Percentiles rank a stretch among this genome's conserved stretches.
These are phyloP conservation scores for Neospora caninum DNA, from an alignment of 169 alveolate genomes.

Conservation along the genomic window DNA sequence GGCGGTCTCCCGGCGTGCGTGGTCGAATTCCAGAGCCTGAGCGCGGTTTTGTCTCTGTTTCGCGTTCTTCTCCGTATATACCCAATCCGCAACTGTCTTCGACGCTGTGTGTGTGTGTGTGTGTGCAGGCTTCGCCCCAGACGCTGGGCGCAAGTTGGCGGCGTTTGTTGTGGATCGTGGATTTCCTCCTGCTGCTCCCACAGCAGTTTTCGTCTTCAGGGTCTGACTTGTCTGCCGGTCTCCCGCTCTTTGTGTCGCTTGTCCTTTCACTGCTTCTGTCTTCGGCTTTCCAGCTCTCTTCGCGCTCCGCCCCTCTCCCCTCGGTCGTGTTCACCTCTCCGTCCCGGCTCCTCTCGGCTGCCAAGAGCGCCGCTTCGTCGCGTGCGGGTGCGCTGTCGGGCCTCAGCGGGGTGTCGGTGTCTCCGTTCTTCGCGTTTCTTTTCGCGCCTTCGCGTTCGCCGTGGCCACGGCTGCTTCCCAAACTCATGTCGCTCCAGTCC, in stretches of 20 bases:
- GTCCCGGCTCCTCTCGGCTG: neutral
- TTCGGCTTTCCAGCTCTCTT: neutral
- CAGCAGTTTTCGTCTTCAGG: constrained; percentile 7
- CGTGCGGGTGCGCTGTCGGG: neutral
- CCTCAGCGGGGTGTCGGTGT: neutral
- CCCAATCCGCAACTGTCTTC: neutral
- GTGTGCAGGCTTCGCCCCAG: neutral
- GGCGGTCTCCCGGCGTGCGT: no score
- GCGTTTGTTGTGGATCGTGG: neutral
- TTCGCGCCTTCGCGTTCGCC: neutral
- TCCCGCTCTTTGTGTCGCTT: neutral
- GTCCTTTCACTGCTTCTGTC: neutral
- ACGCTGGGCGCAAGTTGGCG: neutral
- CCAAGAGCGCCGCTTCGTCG: neutral
- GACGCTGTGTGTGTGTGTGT: neutral
- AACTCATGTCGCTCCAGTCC: neutral
- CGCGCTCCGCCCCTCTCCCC: neutral
- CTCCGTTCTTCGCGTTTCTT: neutral
- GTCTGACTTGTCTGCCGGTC: neutral
- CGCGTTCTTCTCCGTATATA: no score
- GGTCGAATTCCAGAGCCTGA: no score
- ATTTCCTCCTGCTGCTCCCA: neutral
- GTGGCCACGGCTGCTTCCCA: neutral
- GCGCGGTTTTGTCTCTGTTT: no score
- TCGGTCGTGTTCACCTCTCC: neutral